Conservation (phyloP, 495 filamentous ascomycete genomes). For the Annulohypoxylon nitens region DNA sequence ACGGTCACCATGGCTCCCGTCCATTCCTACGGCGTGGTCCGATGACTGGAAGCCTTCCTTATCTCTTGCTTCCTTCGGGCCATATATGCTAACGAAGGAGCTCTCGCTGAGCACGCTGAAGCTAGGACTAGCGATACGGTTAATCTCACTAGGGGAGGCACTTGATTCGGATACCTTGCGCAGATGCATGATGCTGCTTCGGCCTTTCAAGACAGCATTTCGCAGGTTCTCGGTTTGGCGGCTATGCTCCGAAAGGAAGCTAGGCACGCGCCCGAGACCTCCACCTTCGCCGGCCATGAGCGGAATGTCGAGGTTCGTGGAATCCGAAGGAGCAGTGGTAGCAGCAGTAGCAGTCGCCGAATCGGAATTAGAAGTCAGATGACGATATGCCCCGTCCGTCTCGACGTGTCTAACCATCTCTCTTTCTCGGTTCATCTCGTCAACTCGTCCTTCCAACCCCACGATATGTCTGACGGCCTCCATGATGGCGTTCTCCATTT, state of each 20-base stretch:
- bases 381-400: constrained; percentile 49
- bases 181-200: constrained; percentile 60
- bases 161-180: constrained; percentile 54
- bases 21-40: constrained; percentile 43
- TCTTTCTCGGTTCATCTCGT: constrained; percentile 63
- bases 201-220: constrained; percentile 69
- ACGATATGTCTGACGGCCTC: constrained; percentile 88
- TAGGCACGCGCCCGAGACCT: constrained; percentile 68
- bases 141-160: constrained; percentile 52
- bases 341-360: constrained; percentile 26
- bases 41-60: constrained; percentile 44
- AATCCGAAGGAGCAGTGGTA: constrained; percentile 40
- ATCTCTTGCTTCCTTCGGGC: constrained; percentile 52
- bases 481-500: constrained; percentile 80
- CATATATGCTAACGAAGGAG: constrained; percentile 78
- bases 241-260: constrained; percentile 73
- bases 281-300: constrained; percentile 38
- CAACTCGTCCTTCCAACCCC: constrained; percentile 75
- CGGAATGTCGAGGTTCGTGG: constrained; percentile 26
- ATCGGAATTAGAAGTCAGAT: constrained; percentile 18
- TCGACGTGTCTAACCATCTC: constrained; percentile 58
- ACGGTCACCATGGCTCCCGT: constrained; percentile 46
- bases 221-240: constrained; percentile 74
- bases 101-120: constrained; percentile 84
- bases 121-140: constrained; percentile 69